A percentile compares a stretch with the other conserved stretches of the same genome.
These are phyloP conservation scores for Cryphonectria carpinicola DNA, from an alignment of 2,329 filamentous ascomycete species.

Conservation along the genomic window DNA sequence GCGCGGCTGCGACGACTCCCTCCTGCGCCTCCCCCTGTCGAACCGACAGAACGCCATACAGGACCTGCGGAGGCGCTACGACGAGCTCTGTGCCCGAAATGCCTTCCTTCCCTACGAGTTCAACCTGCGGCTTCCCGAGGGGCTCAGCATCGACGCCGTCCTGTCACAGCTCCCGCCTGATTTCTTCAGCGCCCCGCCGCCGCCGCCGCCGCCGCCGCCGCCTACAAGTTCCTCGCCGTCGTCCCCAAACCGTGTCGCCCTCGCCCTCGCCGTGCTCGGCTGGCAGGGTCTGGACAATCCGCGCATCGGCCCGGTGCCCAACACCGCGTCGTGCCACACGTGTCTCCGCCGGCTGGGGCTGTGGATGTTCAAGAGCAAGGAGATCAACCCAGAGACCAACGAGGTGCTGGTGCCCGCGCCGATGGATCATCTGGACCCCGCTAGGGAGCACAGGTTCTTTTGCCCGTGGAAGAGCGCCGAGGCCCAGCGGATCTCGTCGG, in stretches of 20 bases:
- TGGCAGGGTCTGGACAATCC: slow-evolving; percentile 70
- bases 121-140: slow-evolving; percentile 61
- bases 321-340: slow-evolving; percentile 78
- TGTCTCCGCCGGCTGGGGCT: slow-evolving; percentile 88
- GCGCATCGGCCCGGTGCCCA: slow-evolving; percentile 64
- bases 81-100: slow-evolving; percentile 59
- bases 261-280: slow-evolving; percentile 72
- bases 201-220: slow-evolving; percentile 40
- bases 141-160: slow-evolving; percentile 54
- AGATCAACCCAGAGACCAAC: slow-evolving; percentile 57
- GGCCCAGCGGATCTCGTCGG: slow-evolving; percentile 59
- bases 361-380: slow-evolving; percentile 89
- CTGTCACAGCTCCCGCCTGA: slow-evolving; percentile 54
- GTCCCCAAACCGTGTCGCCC: slow-evolving; percentile 61
- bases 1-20: slow-evolving; percentile 77
- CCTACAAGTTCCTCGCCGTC: slow-evolving; percentile 37
- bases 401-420: slow-evolving; percentile 60
- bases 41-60: slow-evolving; percentile 63
- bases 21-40: slow-evolving; percentile 65
- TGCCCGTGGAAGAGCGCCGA: slow-evolving; percentile 76
- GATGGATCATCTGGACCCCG: slow-evolving; percentile 69
- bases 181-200: slow-evolving; percentile 56
- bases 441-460: slow-evolving; percentile 78
- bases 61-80: slow-evolving; percentile 65
- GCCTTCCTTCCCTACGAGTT: slow-evolving; percentile 64